Conservation (phyloP, 1,284 basidiomycete species). For the Ustilago xerochloae region DNA sequence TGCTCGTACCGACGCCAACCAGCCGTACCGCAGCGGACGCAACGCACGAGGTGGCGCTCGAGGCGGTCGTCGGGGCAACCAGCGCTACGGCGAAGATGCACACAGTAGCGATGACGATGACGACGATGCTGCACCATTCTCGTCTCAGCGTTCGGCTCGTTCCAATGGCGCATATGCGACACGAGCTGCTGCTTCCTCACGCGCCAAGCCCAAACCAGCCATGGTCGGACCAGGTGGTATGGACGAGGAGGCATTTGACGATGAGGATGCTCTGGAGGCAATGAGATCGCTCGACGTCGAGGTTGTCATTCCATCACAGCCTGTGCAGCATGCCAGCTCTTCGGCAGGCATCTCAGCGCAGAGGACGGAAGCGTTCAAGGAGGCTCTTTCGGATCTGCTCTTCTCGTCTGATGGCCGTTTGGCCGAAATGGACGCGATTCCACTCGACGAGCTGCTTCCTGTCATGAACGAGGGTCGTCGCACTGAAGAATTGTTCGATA, state of each 20-base stretch:
- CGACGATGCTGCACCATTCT: conserved; percentile 39
- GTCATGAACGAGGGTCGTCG: conserved; percentile 82
- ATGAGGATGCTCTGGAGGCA: conserved; percentile 48
- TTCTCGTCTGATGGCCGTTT: conserved; percentile 67
- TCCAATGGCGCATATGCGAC: conserved; percentile 58
- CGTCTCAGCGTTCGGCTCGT: conserved; percentile 32
- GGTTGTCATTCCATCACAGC: conserved; percentile 24
- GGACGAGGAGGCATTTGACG: conserved; percentile 44
- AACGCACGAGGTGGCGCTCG: conserved; percentile 36
- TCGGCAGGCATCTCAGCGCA: conserved; percentile 24
- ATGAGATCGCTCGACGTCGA: conserved; percentile 57
- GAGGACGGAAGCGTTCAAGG: conserved; percentile 69
- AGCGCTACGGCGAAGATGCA: conserved; percentile 43
- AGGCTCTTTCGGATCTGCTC: conserved; percentile 75
- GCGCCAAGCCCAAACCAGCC: conserved; percentile 14
- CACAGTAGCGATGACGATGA: conserved; percentile 45
- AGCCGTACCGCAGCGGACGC: conserved; percentile 63
- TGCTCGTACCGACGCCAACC: conserved; percentile 74
- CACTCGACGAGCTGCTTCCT: conserved; percentile 78
- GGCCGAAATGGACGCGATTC: conserved; percentile 76
- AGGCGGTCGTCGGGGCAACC: conserved; percentile 30
- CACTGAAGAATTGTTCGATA: conserved; percentile 79
- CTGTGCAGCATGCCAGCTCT: conserved; percentile 6
- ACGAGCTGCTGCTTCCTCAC: conserved; percentile 40
- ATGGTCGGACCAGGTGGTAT: conserved; percentile 43